A percentile compares a stretch with the other conserved stretches of the same genome.
Evolutionary conservation across 1,284 basidiomycete species (phyloP).

Genomic region (Agaricales sp.): DNA sequence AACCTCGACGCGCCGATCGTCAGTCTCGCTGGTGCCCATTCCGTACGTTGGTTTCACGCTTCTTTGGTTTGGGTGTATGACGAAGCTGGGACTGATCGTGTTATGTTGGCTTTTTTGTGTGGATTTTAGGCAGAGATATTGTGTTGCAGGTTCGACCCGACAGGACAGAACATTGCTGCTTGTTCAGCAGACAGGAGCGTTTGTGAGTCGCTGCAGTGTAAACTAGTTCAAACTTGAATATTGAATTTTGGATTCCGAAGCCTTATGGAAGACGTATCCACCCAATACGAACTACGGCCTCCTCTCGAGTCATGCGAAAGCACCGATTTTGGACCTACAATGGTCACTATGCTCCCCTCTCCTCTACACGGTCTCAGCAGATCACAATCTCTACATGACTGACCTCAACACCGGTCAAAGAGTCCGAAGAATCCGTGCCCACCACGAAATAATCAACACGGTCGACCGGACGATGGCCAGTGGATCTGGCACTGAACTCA

Average conservation of each 20-base stretch:
- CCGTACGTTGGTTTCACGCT: conserved; percentile 42
- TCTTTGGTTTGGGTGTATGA: background rate
- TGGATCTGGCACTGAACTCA: conserved; percentile 72
- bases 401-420: conserved; percentile 75
- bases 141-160: conserved; percentile 73
- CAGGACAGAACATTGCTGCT: conserved; percentile 74
- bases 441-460: conserved; percentile 81
- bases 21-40: conserved; percentile 67
- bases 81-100: background rate
- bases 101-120: conserved; percentile 5
- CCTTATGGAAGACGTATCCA: conserved; percentile 72
- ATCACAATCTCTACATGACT: conserved; percentile 67
- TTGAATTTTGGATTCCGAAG: too few species aligned
- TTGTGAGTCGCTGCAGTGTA: conserved; percentile 53
- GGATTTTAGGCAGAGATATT: conserved; percentile 56
- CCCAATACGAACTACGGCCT: conserved; percentile 79
- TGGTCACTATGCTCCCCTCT: conserved; percentile 66
- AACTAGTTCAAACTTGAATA: too few species aligned
- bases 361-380: conserved; percentile 77
- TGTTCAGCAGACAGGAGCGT: conserved; percentile 73
- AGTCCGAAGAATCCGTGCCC: conserved; percentile 66
- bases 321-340: conserved; percentile 71
- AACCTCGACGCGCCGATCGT: conserved; percentile 73
- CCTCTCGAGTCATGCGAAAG: conserved; percentile 64
- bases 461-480: conserved; percentile 77